Conservation (phyloP, 495 filamentous ascomycete species). For the Lasiosphaeria ovina region DNA sequence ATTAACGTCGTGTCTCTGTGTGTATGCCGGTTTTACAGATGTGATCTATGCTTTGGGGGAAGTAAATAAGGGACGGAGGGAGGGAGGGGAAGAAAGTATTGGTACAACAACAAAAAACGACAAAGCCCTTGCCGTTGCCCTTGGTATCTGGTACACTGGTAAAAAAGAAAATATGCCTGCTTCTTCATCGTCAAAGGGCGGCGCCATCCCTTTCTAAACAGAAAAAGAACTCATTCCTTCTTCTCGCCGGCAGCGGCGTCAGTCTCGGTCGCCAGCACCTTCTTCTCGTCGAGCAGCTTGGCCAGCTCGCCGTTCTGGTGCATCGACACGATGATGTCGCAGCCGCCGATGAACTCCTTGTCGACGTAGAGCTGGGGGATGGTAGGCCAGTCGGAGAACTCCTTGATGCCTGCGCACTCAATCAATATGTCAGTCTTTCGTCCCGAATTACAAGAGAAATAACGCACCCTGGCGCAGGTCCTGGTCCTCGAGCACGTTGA, state of each 20-base stretch:
- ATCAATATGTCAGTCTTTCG: conserved; percentile 1
- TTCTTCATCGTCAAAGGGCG: no score
- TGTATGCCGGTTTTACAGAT: no score
- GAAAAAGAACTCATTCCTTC: conserved; percentile 15
- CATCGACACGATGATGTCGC: conserved; percentile 96
- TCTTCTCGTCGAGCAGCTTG: conserved; percentile 86
- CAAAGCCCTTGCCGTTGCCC: no score
- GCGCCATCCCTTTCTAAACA: neutral
- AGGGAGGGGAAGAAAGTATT: no score
- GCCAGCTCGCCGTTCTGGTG: conserved; percentile 94
- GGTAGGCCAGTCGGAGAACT: conserved; percentile 98
- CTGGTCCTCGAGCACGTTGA: conserved; percentile 91
- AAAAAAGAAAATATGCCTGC: no score
- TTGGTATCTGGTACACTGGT: no score
- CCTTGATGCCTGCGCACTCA: conserved; percentile 74
- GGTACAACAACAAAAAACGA: no score
- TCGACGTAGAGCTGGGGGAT: conserved; percentile 95
- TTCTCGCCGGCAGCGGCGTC: conserved; percentile 12
- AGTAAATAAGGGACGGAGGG: no score
- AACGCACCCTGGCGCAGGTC: conserved; percentile 76
- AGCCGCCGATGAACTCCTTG: conserved; percentile 94
- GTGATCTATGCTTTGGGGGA: no score
- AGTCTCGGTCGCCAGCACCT: conserved; percentile 53
- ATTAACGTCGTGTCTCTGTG: no score
- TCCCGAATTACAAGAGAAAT: neutral